Conservation (phyloP, 768 basidiomycete genomes). For the Leccinum ochraceum region DNA sequence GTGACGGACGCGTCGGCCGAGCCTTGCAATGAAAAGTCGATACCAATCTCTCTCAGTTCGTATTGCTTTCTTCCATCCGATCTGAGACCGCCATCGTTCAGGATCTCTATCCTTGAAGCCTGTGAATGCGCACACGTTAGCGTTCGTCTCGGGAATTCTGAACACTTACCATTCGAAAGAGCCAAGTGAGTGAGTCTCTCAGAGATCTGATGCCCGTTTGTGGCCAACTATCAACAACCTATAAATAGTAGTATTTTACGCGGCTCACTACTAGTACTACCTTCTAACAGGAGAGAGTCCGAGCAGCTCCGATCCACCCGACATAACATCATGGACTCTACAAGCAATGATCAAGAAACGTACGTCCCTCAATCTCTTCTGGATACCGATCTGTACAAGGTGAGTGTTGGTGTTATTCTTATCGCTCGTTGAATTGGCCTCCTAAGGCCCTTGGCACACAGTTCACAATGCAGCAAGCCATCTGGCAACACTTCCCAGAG, state of each 20-base stretch:
- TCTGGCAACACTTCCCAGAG: conserved; percentile 74
- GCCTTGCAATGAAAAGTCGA: conserved; percentile 74
- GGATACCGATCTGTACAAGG: conserved; percentile 96
- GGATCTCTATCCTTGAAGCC: conserved; percentile 65
- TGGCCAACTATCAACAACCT: no score
- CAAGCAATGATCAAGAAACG: conserved; percentile 5
- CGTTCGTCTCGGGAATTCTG: background rate
- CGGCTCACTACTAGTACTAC: no score
- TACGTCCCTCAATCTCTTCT: conserved; percentile 57
- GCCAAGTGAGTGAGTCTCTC: no score
- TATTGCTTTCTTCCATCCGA: conserved; percentile 93
- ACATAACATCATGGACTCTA: conserved; percentile 4
- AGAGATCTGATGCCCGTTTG: no score
- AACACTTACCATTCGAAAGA: conserved; percentile 15
- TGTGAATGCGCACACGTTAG: conserved; percentile 17
- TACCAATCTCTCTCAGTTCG: conserved; percentile 80
- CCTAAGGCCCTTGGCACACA: conserved; percentile 30
- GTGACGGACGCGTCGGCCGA: conserved; percentile 84
- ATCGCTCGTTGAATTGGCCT: background rate
- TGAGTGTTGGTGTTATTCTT: conserved; percentile 23
- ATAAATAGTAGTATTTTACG: no score
- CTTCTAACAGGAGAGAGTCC: background rate
- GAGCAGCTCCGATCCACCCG: background rate
- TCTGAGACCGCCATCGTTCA: conserved; percentile 85
- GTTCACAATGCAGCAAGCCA: conserved; percentile 96